Evolutionary conservation across 2,329 filamentous ascomycete species (phyloP), one percentile per base, ranked within the genome.

Genomic region (Alternaria consortialis): DNA sequence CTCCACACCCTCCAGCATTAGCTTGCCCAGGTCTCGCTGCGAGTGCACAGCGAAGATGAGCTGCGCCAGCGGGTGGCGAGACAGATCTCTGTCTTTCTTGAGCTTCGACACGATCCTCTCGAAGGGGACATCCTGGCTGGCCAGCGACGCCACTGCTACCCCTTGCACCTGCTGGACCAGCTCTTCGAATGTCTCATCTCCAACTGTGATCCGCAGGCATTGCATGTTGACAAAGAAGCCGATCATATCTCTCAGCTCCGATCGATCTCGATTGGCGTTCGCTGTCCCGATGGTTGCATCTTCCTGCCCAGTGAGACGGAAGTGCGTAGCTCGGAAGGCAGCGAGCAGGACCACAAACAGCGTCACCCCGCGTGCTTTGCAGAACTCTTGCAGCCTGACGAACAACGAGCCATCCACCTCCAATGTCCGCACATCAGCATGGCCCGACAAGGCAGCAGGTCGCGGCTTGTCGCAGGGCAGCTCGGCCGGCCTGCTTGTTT

Each of bases 161-260:
- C 5, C 8, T 3, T 46, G 9, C 6, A 58, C 55, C 7, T 58
- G 55, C 4, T 46, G 20, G 1, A 64, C 62, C 1, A 64, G 52
- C 9, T 51, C 23, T 25, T 56, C 25, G 34, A 64, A 64, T 3
- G 50, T 25, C n/a, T 54, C 47, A 3, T 62, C 40, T 2, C 2
- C 23, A 20, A 64, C 23, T 3, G 17, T 59, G 3, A 17, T 62
- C 12, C 59, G 54, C 27, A 64, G 31, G n/a, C 62, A 64, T 9
- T 64, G 62, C 12, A 62, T 39, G 25, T 64, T 64, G 17, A 64
- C 54, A 56, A 64, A 64, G 55, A 62, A 64, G 7, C 62, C 62
- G 9, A 64, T 62, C 37, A 62, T 56, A 7, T 62, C 58, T 51
- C 50, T 53, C 0, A 64, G 13, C 31, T 64, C 62, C 59, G 39